These are phyloP conservation scores for Alloteropsis semialata DNA, from an alignment of 176 grass and related monocot genomes.

Conservation along the genomic window DNA sequence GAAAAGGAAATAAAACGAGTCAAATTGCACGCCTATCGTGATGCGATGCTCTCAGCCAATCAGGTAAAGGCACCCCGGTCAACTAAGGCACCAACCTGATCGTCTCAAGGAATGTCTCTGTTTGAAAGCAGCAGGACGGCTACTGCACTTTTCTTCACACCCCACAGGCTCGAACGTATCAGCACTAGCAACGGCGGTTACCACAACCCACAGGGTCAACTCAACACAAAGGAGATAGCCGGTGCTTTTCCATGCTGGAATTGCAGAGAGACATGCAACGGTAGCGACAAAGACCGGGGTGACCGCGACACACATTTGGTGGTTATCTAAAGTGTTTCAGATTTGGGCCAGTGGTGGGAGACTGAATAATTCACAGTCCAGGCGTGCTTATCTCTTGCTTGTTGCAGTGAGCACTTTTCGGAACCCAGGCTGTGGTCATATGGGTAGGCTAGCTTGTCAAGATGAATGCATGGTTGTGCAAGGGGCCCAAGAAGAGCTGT, in stretches of 20 bases:
- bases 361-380: not conserved
- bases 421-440: not conserved
- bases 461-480: not conserved
- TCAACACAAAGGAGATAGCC: too few relatives aligned
- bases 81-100: not conserved
- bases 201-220: not conserved
- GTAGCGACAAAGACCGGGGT: not conserved
- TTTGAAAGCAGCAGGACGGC: too few relatives aligned
- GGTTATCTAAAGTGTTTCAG: not conserved
- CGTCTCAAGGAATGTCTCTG: not conserved
- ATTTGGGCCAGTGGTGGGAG: slow-evolving; percentile 9
- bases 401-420: not conserved
- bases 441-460: not conserved
- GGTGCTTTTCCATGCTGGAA: not conserved
- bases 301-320: not conserved
- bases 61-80: not conserved
- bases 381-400: not conserved
- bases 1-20: not conserved
- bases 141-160: too few relatives aligned
- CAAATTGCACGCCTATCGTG: not conserved
- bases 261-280: not conserved
- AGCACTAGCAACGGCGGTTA: not conserved
- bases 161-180: too few relatives aligned
- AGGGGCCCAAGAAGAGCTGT: slow-evolving; percentile 2
- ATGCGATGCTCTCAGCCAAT: not conserved